These are phyloP conservation scores for Crithidia expoeki DNA, from an alignment of 208 protist species.

Conservation along the genomic window DNA sequence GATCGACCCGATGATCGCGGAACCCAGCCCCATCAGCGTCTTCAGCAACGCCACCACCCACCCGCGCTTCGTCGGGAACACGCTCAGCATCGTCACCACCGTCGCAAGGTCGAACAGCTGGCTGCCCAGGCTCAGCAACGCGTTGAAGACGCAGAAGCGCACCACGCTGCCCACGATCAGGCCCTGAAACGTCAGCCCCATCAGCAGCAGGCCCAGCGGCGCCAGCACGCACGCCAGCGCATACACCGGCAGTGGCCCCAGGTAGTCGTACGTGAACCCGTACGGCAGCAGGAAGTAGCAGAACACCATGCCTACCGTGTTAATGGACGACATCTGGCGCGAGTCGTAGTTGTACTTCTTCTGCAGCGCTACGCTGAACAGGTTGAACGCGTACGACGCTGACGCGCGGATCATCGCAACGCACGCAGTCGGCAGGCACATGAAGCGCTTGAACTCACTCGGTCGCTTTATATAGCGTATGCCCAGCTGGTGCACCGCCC, in stretches of 20 bases:
- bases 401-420: constrained; percentile 38
- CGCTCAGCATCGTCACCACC: constrained; percentile 47
- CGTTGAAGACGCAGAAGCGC: constrained; percentile 35
- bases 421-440: constrained; percentile 36
- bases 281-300: constrained; percentile 46
- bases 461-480: constrained; percentile 23
- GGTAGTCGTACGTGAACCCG: constrained; percentile 54
- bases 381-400: constrained; percentile 62
- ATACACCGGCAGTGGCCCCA: constrained; percentile 45
- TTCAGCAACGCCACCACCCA: constrained; percentile 61
- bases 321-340: constrained; percentile 62
- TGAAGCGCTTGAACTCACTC: constrained; percentile 42
- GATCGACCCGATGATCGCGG: constrained; percentile 43
- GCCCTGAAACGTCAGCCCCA: constrained; percentile 51
- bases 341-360: constrained; percentile 43
- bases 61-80: constrained; percentile 58
- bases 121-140: constrained; percentile 29
- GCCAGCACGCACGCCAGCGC: constrained; percentile 35
- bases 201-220: constrained; percentile 34
- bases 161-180: constrained; percentile 39
- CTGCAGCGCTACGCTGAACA: constrained; percentile 55
- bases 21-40: constrained; percentile 65
- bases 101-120: constrained; percentile 47
- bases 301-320: constrained; percentile 40
- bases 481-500: constrained; percentile 18